These are phyloP conservation scores for Nephelium lappaceum DNA, from an alignment of 345 rosid species.

Conservation along the genomic window DNA sequence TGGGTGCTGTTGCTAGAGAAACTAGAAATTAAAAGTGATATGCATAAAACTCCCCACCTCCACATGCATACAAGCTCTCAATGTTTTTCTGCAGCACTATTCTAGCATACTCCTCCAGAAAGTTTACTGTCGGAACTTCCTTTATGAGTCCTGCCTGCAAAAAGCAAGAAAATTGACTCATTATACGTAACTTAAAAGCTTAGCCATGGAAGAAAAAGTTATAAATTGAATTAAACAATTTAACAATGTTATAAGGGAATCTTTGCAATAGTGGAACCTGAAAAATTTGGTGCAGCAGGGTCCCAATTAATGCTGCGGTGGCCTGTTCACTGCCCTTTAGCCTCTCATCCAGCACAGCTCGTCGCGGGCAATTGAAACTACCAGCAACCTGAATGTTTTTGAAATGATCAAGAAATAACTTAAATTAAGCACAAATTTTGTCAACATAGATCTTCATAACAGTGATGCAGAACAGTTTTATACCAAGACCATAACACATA, in stretches of 20 bases:
- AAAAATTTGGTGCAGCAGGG: slow-evolving; percentile 92
- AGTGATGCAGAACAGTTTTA: background rate
- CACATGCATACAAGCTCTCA: slow-evolving; percentile 89
- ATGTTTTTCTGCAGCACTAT: slow-evolving; percentile 70
- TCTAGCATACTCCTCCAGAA: slow-evolving; percentile 70
- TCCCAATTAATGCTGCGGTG: slow-evolving; percentile 79
- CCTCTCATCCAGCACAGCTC: slow-evolving; percentile 93
- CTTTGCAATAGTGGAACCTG: slow-evolving; percentile 54
- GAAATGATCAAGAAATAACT: background rate
- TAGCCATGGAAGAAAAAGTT: slow-evolving; percentile 12
- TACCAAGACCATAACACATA: background rate
- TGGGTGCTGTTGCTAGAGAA: background rate
- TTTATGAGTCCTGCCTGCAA: slow-evolving; percentile 77
- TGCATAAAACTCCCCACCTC: slow-evolving; percentile 55
- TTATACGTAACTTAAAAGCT: slow-evolving; percentile 16
- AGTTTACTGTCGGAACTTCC: slow-evolving; percentile 58
- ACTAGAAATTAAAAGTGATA: slow-evolving; percentile 15
- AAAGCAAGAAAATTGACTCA: slow-evolving; percentile 24
- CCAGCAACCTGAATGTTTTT: slow-evolving; percentile 66
- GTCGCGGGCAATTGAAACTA: slow-evolving; percentile 87
- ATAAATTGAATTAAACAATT: background rate
- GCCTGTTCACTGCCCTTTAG: slow-evolving; percentile 74
- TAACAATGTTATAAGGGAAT: background rate
- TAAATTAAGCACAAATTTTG: slow-evolving; percentile 1
- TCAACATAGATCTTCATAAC: slow-evolving; percentile 6